Base-by-base conservation (phyloP, 805 yeast genomes). In the Alloascoidea hylecoeti region DNA sequence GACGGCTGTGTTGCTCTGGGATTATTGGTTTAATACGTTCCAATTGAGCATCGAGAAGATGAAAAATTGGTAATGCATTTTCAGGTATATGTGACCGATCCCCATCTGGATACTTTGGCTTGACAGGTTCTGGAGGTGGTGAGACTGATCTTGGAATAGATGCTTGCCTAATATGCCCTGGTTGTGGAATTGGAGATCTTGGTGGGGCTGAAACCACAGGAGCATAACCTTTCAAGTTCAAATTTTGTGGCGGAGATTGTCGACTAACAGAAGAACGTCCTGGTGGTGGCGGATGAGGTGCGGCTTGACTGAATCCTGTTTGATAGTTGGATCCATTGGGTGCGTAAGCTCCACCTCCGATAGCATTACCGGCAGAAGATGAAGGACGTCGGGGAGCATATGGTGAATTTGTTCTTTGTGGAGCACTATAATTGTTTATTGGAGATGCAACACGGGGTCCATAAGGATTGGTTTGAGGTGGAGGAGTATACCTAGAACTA, bases 1-100 rank as follows among this genome's bases (percentile, higher is more conserved):
- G 96, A 44, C 74, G 78, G 17, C 68, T 55, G 50, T 72, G 84
- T 52, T 73, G 75, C 37, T 74, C 81, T 17, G 95, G 95, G 34
- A 85, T 70, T 35, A 66, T 63, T 14, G 94, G 89, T 47, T 76
- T 70, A 14, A 84, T 75, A 18, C 72, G 65, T 17, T 63, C 70
- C 47, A 84, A 56, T 46, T 74, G 75, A 3, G 58, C 52, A 12
- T 63, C 60, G 39, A 92, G 66, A 9, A 63, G 62, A n/a, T 68
- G 64, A 48, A 61, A 74, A 35, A 92, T 72, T 14, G 78, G 76
- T 47, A 58, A 50, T 5, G 77, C 68, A 5, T 62, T 66, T 12
- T 63, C 70, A 2, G 86, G 72, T 43, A 82, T 75, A 46, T 75
- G 86, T 2, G 69, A 54, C 47, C 85, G 69, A 53, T 78, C 88